Evolutionary conservation across 805 yeast genomes (phyloP).

Genomic region (Candida gorgasii): DNA sequence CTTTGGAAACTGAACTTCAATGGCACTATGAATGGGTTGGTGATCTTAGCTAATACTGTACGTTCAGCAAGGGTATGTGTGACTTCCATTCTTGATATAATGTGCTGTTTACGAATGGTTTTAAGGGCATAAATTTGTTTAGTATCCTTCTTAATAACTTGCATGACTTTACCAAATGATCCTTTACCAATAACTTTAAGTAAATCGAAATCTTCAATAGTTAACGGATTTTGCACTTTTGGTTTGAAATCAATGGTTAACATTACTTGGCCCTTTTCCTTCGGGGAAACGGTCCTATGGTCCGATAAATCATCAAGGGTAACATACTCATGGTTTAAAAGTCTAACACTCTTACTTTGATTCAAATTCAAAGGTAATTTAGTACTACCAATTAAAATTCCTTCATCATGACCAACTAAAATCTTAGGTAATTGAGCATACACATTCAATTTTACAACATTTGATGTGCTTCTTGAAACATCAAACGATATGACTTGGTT

Average conservation of each 20-base stretch:
- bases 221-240: conserved; percentile 59
- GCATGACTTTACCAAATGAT: conserved; percentile 98
- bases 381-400: conserved; percentile 68
- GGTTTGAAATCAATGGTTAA: conserved; percentile 72
- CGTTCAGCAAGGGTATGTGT: conserved; percentile 96
- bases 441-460: conserved; percentile 67
- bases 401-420: conserved; percentile 30
- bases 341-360: conserved; percentile 51
- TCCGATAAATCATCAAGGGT: conserved; percentile 28
- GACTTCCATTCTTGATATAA: conserved; percentile 91
- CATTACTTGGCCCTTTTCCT: conserved; percentile 51
- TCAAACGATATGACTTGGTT: conserved; percentile 91
- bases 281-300: no score
- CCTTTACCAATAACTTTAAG: conserved; percentile 97
- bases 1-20: conserved; percentile 93
- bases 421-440: conserved; percentile 77
- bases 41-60: conserved; percentile 89
- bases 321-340: conserved; percentile 59
- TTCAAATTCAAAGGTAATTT: conserved; percentile 60
- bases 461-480: conserved; percentile 54
- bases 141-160: conserved; percentile 93
- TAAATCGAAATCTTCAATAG: conserved; percentile 89
- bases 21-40: conserved; percentile 95
- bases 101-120: conserved; percentile 90
- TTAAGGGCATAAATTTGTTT: conserved; percentile 92